Base-by-base conservation (phyloP, 257 asterid species). In the Nicotiana attenuata region DNA sequence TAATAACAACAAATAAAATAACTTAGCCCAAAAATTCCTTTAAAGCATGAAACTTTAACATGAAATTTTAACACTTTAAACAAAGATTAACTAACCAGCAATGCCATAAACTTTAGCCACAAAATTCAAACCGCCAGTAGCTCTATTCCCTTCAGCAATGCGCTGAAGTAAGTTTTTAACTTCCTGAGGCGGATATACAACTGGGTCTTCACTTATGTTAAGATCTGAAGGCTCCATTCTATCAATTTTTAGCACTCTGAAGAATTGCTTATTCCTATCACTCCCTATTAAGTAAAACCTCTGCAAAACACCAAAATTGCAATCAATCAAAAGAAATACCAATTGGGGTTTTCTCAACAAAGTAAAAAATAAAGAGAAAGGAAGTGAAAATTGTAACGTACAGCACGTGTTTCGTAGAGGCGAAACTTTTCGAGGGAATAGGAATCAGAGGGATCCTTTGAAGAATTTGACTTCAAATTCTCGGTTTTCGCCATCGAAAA, bases 21-120 rank as follows among this genome's bases (percentile, higher is more conserved):
- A 35, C 4, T 80, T 65, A 80, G 83, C 65, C 9, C n/a, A 61
- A 24, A 17, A 47, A 28, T 65, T 52, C 63, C 7, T 19, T 24
- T 45, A 10, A 71, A 45, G 38, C 22, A 45, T 38, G 29, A 45
- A 64, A 47, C 28, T 5, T 16, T 22, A 33, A 19, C 38, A 31
- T n/a, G 24, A 41, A 55, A 47, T 41, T 41, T 41, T 41, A 28
- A 26, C 3, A 80, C 57, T 11, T 69, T 33, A 28, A 78, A 28
- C 59, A 64, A 81, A 65, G 80, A 52, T 59, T 59, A 9, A 87
- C 97, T 88, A 84, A 96, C 98, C 99, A 63, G 90, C 98, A 86
- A 96, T 96, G 90, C 99, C 99, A 89, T 96, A 96, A 55, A 94
- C 98, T 91, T 96, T 94, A 85, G 94, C 97, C 35, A 93, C 98